Percentiles rank a stretch among this genome's conserved stretches.
Evolutionary conservation across 192 early-diverging fungal species (phyloP).

Genomic region (Rhizoclosmatium sp.): DNA sequence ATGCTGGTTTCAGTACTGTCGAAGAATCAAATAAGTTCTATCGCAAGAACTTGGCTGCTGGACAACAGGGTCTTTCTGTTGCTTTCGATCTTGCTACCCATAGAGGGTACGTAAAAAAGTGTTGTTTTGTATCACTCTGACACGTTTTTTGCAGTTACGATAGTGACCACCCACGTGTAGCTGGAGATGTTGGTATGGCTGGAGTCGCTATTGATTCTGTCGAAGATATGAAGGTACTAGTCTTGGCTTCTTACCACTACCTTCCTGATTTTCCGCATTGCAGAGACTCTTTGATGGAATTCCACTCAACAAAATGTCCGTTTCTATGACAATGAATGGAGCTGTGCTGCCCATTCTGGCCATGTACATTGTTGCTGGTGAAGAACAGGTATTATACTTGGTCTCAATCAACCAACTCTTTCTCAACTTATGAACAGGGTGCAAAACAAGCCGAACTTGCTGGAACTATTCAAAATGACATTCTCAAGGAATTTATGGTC

Average conservation of each 20-base stretch:
- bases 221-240: conserved; percentile 87
- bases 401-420: background rate
- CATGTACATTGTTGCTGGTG: conserved; percentile 88
- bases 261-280: background rate
- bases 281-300: conserved; percentile 81
- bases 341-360: conserved; percentile 89
- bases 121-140: background rate
- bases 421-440: conserved; percentile 49
- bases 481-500: conserved; percentile 94
- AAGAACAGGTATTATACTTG: conserved; percentile 68
- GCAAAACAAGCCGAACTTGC: conserved; percentile 79
- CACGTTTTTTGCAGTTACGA: conserved; percentile 67
- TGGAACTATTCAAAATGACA: conserved; percentile 93
- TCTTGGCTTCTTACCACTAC: background rate
- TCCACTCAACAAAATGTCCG: conserved; percentile 88
- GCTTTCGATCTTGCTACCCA: conserved; percentile 93
- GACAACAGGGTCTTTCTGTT: conserved; percentile 87
- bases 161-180: conserved; percentile 87
- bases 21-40: conserved; percentile 91
- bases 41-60: conserved; percentile 85
- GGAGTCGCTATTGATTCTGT: conserved; percentile 92
- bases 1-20: conserved; percentile 92
- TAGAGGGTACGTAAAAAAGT: conserved; percentile 64
- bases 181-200: conserved; percentile 93
- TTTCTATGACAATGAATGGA: conserved; percentile 97